Evolutionary conservation across 2,329 filamentous ascomycete species (phyloP).

Genomic region (Colletotrichum camelliae): DNA sequence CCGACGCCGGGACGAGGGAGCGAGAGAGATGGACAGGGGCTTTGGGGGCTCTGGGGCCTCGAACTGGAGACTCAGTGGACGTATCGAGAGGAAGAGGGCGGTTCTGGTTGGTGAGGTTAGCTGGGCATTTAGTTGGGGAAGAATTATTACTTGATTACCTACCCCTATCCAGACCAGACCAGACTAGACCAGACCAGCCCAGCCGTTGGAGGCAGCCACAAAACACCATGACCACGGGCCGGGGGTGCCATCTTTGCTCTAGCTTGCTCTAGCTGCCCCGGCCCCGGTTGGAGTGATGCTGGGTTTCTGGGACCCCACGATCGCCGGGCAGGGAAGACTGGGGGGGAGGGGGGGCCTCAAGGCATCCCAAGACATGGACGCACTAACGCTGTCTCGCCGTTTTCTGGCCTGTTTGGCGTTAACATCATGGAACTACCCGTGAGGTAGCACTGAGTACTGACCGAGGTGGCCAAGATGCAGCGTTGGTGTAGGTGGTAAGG

Average conservation of each 20-base stretch:
- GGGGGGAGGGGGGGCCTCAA: background rate
- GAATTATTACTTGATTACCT: background rate
- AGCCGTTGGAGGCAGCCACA: background rate
- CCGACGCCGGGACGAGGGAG: background rate
- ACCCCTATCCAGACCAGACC: background rate
- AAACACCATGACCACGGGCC: background rate
- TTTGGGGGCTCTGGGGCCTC: background rate
- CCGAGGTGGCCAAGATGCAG: background rate
- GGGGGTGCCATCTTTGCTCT: background rate
- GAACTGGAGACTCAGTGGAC: background rate
- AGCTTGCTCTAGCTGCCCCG: background rate
- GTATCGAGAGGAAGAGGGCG: background rate
- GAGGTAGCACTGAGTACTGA: background rate
- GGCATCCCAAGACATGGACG: background rate
- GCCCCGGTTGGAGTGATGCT: background rate
- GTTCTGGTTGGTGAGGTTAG: background rate
- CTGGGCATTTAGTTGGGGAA: background rate
- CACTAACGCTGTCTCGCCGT: background rate
- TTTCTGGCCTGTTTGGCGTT: background rate
- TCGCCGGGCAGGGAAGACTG: background rate
- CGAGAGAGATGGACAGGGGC: background rate
- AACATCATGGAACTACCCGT: background rate
- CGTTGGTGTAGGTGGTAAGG: background rate
- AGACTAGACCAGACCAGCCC: background rate
- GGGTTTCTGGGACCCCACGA: background rate